Conservation (phyloP, 768 basidiomycete species). For the Pisolithus marmoratus region DNA sequence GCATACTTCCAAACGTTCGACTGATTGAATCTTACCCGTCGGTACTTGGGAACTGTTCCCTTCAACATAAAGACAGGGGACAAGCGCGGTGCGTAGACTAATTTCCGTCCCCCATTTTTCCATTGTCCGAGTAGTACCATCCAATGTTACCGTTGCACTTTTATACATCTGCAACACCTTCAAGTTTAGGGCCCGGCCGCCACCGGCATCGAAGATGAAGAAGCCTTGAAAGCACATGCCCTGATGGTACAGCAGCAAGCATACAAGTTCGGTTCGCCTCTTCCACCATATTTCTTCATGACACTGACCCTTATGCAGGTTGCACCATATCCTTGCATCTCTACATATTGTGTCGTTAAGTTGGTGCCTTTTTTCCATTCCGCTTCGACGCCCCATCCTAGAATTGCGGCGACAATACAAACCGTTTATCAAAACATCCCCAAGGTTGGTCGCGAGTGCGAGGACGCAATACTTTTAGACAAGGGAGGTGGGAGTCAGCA, state of each 20-base stretch:
- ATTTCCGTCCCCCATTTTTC: no score
- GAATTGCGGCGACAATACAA: neutral
- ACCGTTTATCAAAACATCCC: neutral
- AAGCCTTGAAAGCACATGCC: constrained; percentile 20
- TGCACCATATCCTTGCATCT: constrained; percentile 24
- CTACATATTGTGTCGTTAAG: constrained; percentile 14
- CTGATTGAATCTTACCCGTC: no score
- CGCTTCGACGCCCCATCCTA: neutral
- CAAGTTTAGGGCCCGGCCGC: constrained; percentile 54
- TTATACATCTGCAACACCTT: constrained; percentile 84
- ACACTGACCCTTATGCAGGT: neutral
- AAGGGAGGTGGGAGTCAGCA: constrained; percentile 15
- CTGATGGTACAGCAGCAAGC: constrained; percentile 21
- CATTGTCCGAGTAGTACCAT: constrained; percentile 18
- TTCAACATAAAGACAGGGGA: no score
- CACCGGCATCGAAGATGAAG: constrained; percentile 22
- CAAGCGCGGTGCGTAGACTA: no score
- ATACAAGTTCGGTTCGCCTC: constrained; percentile 15
- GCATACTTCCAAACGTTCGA: no score
- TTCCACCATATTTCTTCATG: neutral
- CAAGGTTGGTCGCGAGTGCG: constrained; percentile 24
- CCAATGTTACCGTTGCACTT: no score
- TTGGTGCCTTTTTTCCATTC: neutral
- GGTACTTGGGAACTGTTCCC: no score
- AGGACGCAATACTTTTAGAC: constrained; percentile 33